A percentile compares a stretch with the other conserved stretches of the same genome.
Evolutionary conservation across 257 asterid genomes (phyloP).

Genomic region (Gardenia jasminoides): DNA sequence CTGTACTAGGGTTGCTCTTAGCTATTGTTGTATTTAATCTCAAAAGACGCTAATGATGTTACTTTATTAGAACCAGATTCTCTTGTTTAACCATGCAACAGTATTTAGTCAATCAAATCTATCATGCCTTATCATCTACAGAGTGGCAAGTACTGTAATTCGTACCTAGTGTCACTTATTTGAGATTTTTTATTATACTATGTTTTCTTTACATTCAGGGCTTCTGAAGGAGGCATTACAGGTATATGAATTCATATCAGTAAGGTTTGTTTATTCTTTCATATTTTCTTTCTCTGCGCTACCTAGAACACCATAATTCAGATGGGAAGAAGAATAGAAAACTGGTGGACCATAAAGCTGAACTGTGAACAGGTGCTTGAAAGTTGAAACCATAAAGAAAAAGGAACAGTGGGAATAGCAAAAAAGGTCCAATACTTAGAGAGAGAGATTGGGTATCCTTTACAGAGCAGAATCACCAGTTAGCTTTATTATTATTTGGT

Average conservation of each 20-base stretch:
- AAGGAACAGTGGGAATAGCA: neutral
- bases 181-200: neutral
- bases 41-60: neutral
- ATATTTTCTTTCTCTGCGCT: neutral
- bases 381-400: neutral
- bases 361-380: neutral
- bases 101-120: no score
- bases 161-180: no score
- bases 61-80: neutral
- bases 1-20: neutral
- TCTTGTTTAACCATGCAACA: neutral
- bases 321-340: no score
- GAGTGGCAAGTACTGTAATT: neutral
- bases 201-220: neutral
- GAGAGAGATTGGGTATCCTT: neutral
- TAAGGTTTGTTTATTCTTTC: neutral
- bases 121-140: neutral
- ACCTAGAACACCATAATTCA: neutral
- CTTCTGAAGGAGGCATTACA: neutral
- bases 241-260: neutral
- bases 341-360: no score
- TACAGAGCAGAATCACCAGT: neutral
- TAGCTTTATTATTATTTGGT: neutral
- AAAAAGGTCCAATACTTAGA: neutral
- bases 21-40: neutral